Conservation (phyloP, 305 asterid species). For the Striga hermonthica region DNA sequence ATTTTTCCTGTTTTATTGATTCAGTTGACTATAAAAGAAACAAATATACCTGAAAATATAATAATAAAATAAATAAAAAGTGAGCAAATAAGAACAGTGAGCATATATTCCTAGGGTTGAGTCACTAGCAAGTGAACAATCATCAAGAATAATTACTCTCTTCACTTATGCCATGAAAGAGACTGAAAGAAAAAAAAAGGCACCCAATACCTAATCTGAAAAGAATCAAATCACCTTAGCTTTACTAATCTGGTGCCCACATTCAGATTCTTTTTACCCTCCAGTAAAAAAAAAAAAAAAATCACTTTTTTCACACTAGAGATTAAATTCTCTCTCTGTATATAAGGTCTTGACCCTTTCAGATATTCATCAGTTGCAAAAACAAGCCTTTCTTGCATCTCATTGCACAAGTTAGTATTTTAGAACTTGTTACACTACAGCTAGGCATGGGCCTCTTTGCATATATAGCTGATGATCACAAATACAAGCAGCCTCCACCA, state of each 20-base stretch:
- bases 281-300: neutral
- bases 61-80: too few relatives aligned
- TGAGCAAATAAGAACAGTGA: neutral
- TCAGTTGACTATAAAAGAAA: too few relatives aligned
- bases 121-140: neutral
- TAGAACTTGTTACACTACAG: neutral
- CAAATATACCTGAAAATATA: too few relatives aligned
- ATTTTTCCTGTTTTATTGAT: too few relatives aligned
- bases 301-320: neutral
- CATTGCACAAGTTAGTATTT: neutral
- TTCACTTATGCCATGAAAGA: neutral
- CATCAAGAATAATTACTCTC: neutral
- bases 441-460: neutral
- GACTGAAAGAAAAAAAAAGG: neutral
- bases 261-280: neutral
- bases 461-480: neutral
- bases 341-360: neutral
- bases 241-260: neutral
- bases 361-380: neutral
- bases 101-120: neutral
- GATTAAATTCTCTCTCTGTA: neutral
- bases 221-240: neutral
- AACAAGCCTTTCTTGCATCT: neutral
- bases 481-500: neutral
- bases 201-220: constrained; percentile 11